These are phyloP conservation scores for Leishmania aethiopica DNA, from an alignment of 208 protist genomes.

Conservation along the genomic window DNA sequence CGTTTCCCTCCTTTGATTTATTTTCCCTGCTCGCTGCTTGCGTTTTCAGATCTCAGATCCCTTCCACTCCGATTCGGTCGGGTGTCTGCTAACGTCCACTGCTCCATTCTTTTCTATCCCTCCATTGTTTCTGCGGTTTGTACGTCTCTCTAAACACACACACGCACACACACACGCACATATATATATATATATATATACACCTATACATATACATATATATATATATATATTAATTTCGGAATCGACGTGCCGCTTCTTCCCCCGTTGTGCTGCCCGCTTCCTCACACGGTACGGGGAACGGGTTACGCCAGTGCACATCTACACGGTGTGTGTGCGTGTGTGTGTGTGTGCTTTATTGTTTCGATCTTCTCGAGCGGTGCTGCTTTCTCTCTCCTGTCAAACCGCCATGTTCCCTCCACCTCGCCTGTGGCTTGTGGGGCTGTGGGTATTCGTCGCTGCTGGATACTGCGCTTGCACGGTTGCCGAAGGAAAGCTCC, in stretches of 20 bases:
- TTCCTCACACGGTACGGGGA: neutral
- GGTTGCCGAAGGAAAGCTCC: neutral
- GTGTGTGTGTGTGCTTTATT: neutral
- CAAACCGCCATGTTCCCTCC: neutral
- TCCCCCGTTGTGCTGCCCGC: neutral
- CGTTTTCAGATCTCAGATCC: neutral
- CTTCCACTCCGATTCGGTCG: neutral
- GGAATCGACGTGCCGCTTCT: neutral
- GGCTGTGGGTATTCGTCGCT: neutral
- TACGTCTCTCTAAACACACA: too few species aligned
- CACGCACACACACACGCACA: too few species aligned
- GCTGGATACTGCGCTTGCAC: neutral
- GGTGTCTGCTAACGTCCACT: neutral
- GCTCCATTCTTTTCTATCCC: neutral
- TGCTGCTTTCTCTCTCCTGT: neutral
- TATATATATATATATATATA: too few species aligned
- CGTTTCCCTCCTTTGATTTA: neutral
- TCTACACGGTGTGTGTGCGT: slow-evolving; percentile 1
- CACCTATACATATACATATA: too few species aligned
- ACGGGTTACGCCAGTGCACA: neutral
- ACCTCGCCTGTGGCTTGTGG: neutral
- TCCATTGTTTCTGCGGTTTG: too few species aligned
- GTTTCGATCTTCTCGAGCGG: neutral
- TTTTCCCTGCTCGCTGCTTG: neutral
- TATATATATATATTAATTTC: too few species aligned